These are phyloP conservation scores for Odonthalia washingtoniensis DNA, from an alignment of 31 red algal species.

Conservation along the genomic window DNA sequence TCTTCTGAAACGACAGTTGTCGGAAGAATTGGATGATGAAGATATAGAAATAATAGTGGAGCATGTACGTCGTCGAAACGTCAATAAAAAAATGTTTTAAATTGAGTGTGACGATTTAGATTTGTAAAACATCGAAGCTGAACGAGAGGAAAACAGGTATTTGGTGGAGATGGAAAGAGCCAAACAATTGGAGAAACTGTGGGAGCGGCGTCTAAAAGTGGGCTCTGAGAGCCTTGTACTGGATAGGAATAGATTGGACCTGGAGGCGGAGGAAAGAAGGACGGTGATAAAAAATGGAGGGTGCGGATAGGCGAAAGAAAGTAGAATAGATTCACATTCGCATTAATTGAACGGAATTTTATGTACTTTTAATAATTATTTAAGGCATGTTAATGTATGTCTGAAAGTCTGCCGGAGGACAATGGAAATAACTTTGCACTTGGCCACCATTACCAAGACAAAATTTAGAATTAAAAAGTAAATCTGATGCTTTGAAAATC, in stretches of 20 bases:
- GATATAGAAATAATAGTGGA: background rate
- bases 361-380: background rate
- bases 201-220: no score
- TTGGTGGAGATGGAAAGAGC: no score
- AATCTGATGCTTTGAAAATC: background rate
- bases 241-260: no score
- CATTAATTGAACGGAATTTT: background rate
- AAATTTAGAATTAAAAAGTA: background rate
- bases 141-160: no score
- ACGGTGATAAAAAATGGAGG: no score
- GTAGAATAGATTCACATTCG: background rate
- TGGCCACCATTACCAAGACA: conserved; percentile 13
- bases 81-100: no score
- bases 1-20: background rate
- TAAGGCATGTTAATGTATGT: background rate
- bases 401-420: background rate
- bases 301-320: background rate
- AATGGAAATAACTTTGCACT: background rate
- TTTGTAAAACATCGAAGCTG: no score
- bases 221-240: no score
- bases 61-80: background rate
- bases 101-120: no score
- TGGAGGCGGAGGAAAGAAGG: no score
- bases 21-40: background rate
- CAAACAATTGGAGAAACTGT: no score